These are phyloP conservation scores for Microcera coccophila DNA, from an alignment of 2,329 filamentous ascomycete species.

Conservation along the genomic window DNA sequence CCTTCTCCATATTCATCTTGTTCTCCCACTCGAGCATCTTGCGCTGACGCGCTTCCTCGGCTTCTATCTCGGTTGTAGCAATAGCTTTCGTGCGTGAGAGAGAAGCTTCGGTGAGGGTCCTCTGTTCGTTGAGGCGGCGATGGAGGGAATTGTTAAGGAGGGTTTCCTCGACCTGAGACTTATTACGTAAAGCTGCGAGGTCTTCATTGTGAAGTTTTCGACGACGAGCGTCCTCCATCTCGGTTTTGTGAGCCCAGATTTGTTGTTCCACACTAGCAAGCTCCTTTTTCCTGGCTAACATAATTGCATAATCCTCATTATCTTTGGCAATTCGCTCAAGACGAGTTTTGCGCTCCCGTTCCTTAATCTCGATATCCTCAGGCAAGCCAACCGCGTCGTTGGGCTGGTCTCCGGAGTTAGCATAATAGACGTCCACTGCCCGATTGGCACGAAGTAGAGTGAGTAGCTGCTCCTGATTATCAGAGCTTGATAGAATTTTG, in stretches of 20 bases:
- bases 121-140: slow-evolving; percentile 44
- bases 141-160: slow-evolving; percentile 31
- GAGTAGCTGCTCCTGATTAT: slow-evolving; percentile 41
- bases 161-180: slow-evolving; percentile 46
- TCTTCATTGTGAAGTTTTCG: slow-evolving; percentile 46
- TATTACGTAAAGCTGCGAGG: slow-evolving; percentile 40
- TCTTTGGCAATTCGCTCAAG: slow-evolving; percentile 44
- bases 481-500: slow-evolving; percentile 41
- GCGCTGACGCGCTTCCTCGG: slow-evolving; percentile 42
- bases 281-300: slow-evolving; percentile 48
- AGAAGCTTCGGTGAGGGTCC: slow-evolving; percentile 43
- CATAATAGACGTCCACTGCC: slow-evolving; percentile 51
- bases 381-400: slow-evolving; percentile 51
- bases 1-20: slow-evolving; percentile 42
- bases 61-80: slow-evolving; percentile 44
- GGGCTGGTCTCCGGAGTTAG: slow-evolving; percentile 51
- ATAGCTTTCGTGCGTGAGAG: slow-evolving; percentile 42
- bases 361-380: slow-evolving; percentile 45
- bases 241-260: slow-evolving; percentile 46
- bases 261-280: slow-evolving; percentile 49
- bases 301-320: slow-evolving; percentile 46
- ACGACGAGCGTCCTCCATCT: slow-evolving; percentile 50
- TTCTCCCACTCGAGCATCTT: slow-evolving; percentile 49
- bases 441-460: slow-evolving; percentile 50
- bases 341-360: slow-evolving; percentile 48